phyloP scores from a whole-genome alignment of 495 filamentous ascomycete species.

The Aspergillus wentii region DNA sequence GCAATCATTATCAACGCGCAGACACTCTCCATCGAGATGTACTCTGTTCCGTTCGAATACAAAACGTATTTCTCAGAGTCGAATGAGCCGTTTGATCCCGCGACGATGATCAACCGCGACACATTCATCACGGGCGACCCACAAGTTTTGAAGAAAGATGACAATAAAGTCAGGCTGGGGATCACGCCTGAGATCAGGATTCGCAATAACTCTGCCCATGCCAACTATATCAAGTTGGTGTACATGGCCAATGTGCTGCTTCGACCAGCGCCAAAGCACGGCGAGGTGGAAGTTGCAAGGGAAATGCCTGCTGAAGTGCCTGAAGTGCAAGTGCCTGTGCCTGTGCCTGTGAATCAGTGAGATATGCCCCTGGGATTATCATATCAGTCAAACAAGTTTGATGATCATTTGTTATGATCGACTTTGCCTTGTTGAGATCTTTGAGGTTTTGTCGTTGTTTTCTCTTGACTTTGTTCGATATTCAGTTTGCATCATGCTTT shows the following conservation, averaged over 20 bases:
- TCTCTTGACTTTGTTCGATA: too few species aligned
- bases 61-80: slow-evolving; percentile 19
- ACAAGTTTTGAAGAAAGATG: slow-evolving; percentile 5
- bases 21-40: slow-evolving; percentile 19
- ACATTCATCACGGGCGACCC: slow-evolving; percentile 8
- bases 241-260: slow-evolving; percentile 11
- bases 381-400: too few species aligned
- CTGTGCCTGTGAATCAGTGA: too few species aligned
- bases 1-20: slow-evolving; percentile 18
- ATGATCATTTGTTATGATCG: too few species aligned
- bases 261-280: slow-evolving; percentile 4
- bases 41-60: slow-evolving; percentile 14
- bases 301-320: too few species aligned
- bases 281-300: background rate
- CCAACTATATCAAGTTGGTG: slow-evolving; percentile 7
- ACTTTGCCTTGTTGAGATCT: too few species aligned
- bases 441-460: too few species aligned
- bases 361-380: too few species aligned
- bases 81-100: slow-evolving; percentile 20
- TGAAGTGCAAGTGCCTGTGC: too few species aligned
- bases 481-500: background rate
- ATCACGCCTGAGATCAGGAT: slow-evolving; percentile 11
- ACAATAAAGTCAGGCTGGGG: slow-evolving; percentile 9
- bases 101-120: slow-evolving; percentile 22
- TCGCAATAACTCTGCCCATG: slow-evolving; percentile 7